Base-by-base conservation (phyloP, 306 rosid genomes). In the Senna siamea region DNA sequence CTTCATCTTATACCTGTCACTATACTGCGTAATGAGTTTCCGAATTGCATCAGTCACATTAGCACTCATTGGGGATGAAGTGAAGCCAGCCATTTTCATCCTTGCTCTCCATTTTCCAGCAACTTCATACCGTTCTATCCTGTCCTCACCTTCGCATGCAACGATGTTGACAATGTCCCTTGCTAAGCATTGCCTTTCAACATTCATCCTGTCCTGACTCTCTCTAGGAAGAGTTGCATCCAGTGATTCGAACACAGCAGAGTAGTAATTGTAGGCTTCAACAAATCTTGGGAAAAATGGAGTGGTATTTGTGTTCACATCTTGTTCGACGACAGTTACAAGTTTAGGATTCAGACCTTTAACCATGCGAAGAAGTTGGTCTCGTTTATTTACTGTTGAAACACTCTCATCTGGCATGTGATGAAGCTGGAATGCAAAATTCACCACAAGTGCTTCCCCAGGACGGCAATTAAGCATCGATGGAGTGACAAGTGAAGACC, bases 71-170 rank as follows among this genome's bases (percentile, higher is more conserved):
- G 92, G 91, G 15, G 83, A 75, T 37, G 96, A 46, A 66, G 70
- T 81, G 80, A 92, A 90, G 9, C 99, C 99, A 5, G 99, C 99
- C 99, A 94, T 92, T 48, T 72, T 57, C 96, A 94, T 89, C 83
- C 99, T 92, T 5, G 99, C 99, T 72, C 95, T 82, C 99, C 99
- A 94, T 88, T 94, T 94, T 15, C 99, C 96, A 0, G 99, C 99
- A 5, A 92, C 96, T 69, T 94, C 99, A 14, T 88, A 94, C 60
- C 99, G 69, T 81, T 94, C 99, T 20, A 94, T 90, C 80, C 99
- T 79, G 53, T 88, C 97, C 75, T 92, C 93, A 0, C 97, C 99
- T 82, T 94, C 99, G 10, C 99, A 94, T 0, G 99, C 97, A 38
- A 94, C 82, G 0, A 92, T 83, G 69, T 94, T 94, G 10, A 94